Base-by-base conservation (phyloP, 805 yeast species). In the Ogataea nitratoaversa region DNA sequence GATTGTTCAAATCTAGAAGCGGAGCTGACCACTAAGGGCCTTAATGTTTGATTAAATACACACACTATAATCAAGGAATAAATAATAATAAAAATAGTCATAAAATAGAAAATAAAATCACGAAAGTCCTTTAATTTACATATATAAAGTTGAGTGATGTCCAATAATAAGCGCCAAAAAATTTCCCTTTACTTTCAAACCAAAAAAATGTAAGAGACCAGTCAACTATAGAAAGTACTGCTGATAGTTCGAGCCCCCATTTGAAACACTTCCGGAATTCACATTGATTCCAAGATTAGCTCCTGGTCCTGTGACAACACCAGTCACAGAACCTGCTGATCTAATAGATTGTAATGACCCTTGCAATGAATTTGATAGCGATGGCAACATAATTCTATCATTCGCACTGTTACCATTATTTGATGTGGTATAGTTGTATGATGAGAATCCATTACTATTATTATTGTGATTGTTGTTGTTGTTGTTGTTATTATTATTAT, bases 181-280 rank as follows among this genome's bases (percentile, higher is more conserved):
- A 9, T 19, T 11, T 8, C 22, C 9, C n/a, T n/a, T n/a, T n/a
- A n/a, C n/a, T n/a, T n/a, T n/a, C n/a, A n/a, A n/a, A n/a, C n/a
- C n/a, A n/a, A n/a, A n/a, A n/a, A n/a, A n/a, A n/a, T n/a, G n/a
- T n/a, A n/a, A n/a, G n/a, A n/a, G n/a, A 5, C 5, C 16, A 16
- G 27, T 8, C 6, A 29, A 14, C 60, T 40, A 66, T 47, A 46
- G 53, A 65, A 49, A 63, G 63, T 28, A 62, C 54, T 46, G 65
- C 19, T 41, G 49, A 38, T 31, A 45, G 24, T 60, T 36, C 17
- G 32, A 19, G 4, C 41, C 23, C 22, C 36, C 37, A 35, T 27
- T 27, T 34, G 29, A 29, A 19, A 30, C 38, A 16, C 23, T 28
- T 9, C 14, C 29, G 4, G 47, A 36, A 33, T 40, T 43, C 7